phyloP scores from a whole-genome alignment of 2,329 filamentous ascomycete species.

The Nakataea oryzae region DNA sequence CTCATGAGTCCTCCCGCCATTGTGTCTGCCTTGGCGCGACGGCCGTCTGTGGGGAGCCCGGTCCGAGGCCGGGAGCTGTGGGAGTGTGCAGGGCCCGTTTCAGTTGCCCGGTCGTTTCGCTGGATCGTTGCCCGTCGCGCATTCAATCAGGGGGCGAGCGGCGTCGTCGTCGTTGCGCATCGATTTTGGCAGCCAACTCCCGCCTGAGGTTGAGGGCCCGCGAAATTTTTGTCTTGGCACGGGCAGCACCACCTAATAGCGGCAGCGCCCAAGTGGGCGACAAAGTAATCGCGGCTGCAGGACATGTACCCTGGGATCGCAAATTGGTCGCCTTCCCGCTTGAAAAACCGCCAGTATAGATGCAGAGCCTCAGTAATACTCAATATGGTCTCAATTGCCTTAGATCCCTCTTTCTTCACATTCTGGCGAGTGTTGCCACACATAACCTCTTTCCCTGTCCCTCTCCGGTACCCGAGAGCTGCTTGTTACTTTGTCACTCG shows the following conservation, averaged over 20 bases:
- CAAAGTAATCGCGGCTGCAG: background rate
- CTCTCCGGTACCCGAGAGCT: background rate
- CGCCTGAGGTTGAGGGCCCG: background rate
- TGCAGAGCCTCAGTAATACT: too few species aligned
- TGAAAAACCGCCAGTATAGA: too few species aligned
- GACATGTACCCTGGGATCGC: background rate
- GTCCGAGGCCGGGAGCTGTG: conserved; percentile 5
- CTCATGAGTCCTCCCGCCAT: conserved; percentile 85
- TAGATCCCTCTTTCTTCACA: too few species aligned
- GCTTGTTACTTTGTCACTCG: background rate
- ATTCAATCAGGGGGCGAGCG: background rate
- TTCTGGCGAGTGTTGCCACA: too few species aligned
- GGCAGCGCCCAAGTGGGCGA: background rate
- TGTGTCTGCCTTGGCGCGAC: conserved; percentile 7
- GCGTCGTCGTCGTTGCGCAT: background rate
- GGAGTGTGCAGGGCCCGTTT: conserved; percentile 5
- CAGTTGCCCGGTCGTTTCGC: background rate
- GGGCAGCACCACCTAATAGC: background rate
- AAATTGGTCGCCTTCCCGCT: too few species aligned
- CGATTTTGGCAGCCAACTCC: background rate
- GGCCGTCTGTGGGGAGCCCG: background rate
- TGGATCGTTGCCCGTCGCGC: background rate
- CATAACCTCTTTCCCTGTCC: too few species aligned
- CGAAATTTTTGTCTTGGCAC: conserved; percentile 10
- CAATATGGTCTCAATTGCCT: too few species aligned